phyloP scores from a whole-genome alignment of 805 yeast species.

The Sugiyamaella lignohabitans region DNA sequence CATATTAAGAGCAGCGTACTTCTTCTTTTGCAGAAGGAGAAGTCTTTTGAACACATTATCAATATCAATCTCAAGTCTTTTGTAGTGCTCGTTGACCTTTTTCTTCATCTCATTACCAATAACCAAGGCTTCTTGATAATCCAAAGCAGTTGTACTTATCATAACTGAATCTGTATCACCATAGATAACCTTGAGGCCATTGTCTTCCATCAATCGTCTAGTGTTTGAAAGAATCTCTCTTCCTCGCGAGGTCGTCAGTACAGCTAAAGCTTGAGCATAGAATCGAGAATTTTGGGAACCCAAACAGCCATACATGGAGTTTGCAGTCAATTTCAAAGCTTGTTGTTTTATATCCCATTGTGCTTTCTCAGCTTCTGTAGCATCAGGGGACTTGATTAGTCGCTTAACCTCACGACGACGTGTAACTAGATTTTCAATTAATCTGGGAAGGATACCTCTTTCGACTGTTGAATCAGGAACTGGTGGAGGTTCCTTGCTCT shows the following conservation, averaged over 20 bases:
- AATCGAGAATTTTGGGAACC: conserved; percentile 89
- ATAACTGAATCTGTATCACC: conserved; percentile 99
- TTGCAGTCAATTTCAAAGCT: conserved; percentile 93
- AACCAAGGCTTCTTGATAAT: conserved; percentile 63
- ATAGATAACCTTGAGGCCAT: conserved; percentile 79
- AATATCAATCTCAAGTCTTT: conserved; percentile 83
- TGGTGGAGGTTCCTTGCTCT: conserved; percentile 57
- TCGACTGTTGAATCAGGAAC: conserved; percentile 53
- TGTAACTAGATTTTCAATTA: conserved; percentile 74
- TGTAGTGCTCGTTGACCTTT: conserved; percentile 82
- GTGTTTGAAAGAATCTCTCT: conserved; percentile 93
- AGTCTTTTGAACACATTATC: conserved; percentile 87
- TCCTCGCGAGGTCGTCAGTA: conserved; percentile 91
- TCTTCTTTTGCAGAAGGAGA: conserved; percentile 88
- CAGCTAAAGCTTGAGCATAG: conserved; percentile 92
- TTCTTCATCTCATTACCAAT: conserved; percentile 82
- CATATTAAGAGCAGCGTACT: conserved; percentile 86
- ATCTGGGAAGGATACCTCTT: conserved; percentile 81
- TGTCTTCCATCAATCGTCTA: conserved; percentile 80
- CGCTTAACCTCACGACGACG: conserved; percentile 92
- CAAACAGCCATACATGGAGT: conserved; percentile 99
- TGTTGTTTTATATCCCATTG: conserved; percentile 95
- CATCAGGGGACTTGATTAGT: conserved; percentile 66
- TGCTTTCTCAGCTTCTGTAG: conserved; percentile 47
- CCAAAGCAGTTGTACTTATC: conserved; percentile 83